Evolutionary conservation across 305 asterid genomes (phyloP).

Genomic region (Solanum chacoense): DNA sequence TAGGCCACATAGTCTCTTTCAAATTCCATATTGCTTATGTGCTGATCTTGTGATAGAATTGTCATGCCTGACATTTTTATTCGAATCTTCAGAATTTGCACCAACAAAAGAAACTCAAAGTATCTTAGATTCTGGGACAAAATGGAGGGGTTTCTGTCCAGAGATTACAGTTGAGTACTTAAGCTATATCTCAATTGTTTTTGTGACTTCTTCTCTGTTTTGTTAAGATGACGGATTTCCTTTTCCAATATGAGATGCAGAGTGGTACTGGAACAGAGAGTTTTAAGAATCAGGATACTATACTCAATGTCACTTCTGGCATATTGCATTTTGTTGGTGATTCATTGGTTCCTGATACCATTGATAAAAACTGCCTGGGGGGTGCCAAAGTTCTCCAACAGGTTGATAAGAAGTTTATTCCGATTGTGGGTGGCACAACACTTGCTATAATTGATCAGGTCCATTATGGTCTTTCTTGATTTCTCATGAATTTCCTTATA

Average conservation of each 20-base stretch:
- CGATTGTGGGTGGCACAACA: slow-evolving; percentile 62
- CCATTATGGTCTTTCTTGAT: background rate
- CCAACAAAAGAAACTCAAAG: slow-evolving; percentile 23
- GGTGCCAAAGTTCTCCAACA: slow-evolving; percentile 78
- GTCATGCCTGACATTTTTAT: slow-evolving; percentile 3
- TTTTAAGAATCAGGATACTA: slow-evolving; percentile 30
- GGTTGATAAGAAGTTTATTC: slow-evolving; percentile 92
- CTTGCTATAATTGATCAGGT: slow-evolving; percentile 94
- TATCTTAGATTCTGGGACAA: slow-evolving; percentile 26
- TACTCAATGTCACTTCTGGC: slow-evolving; percentile 68
- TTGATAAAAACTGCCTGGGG: slow-evolving; percentile 62
- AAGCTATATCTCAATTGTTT: background rate
- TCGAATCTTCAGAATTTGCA: slow-evolving; percentile 26
- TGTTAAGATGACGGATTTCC: slow-evolving; percentile 7
- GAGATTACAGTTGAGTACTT: slow-evolving; percentile 37
- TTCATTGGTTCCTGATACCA: slow-evolving; percentile 62
- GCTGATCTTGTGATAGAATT: background rate
- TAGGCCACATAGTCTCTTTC: background rate
- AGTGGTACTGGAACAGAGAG: slow-evolving; percentile 13
- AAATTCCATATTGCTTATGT: background rate
- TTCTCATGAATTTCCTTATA: background rate
- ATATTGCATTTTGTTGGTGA: slow-evolving; percentile 50
- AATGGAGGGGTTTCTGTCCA: slow-evolving; percentile 40
- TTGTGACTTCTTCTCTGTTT: slow-evolving; percentile 1
- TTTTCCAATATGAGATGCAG: slow-evolving; percentile 23